Percentiles rank a stretch among this genome's conserved stretches.
Conservation (phyloP, 1,139 yeast species). For the Candida glucosophila region DNA sequence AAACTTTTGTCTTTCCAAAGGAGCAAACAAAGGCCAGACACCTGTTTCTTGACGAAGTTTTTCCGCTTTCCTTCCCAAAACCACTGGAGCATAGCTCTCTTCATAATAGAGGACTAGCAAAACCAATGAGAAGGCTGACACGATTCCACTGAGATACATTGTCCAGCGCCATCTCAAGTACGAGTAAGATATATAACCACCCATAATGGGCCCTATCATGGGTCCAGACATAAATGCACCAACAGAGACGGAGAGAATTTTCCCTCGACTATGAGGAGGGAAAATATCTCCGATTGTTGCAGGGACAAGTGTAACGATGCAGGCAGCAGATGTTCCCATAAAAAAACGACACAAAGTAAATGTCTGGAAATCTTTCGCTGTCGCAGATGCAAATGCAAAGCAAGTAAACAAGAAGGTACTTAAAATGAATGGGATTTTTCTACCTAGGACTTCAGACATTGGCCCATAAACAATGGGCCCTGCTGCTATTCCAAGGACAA, state of each 20-base stretch:
- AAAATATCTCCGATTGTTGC: constrained; percentile 69
- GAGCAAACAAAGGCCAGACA: constrained; percentile 73
- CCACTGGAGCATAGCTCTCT: constrained; percentile 37
- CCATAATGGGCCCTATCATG: constrained; percentile 58
- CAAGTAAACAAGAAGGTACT: constrained; percentile 48
- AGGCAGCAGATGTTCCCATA: constrained; percentile 69
- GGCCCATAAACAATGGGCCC: constrained; percentile 85
- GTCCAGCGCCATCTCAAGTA: constrained; percentile 46
- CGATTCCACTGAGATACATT: constrained; percentile 38
- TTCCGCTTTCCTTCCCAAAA: constrained; percentile 49
- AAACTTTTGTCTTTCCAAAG: constrained; percentile 61
- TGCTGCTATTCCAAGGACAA: constrained; percentile 71
- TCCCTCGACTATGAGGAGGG: constrained; percentile 53
- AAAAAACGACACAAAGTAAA: constrained; percentile 66
- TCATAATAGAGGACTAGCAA: constrained; percentile 18
- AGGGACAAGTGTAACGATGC: constrained; percentile 75
- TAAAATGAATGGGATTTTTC: constrained; percentile 47
- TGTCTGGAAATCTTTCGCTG: constrained; percentile 67
- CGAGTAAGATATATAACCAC: constrained; percentile 8
- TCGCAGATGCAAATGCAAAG: constrained; percentile 64
- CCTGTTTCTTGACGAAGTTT: constrained; percentile 39
- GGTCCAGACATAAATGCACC: constrained; percentile 71
- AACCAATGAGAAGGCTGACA: constrained; percentile 24
- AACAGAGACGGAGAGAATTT: too few species aligned
- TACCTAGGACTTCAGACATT: constrained; percentile 65